Evolutionary conservation across 179 eudicot genomes (phyloP), one percentile per base, ranked within the genome.

Genomic region (Vitellaria paradoxa): DNA sequence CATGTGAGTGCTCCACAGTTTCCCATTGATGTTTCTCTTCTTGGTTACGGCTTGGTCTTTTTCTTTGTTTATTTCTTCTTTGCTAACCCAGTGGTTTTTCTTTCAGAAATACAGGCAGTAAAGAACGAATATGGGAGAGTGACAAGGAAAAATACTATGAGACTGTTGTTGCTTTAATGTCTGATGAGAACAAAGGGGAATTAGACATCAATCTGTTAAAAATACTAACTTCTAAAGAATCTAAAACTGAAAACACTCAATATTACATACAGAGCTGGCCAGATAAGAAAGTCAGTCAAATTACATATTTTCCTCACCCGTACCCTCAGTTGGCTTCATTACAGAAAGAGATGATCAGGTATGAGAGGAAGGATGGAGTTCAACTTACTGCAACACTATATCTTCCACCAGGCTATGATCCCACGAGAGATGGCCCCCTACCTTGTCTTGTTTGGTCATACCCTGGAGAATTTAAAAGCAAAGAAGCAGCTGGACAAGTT

Each of bases 61-160:
- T 76, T 40, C 26, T 50, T 18, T 73, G 6, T 52, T 2, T 50
- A 52, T 70, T 69, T 7, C 21, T 20, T 50, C 73, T 15, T 66
- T 64, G 37, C 76, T 79, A 77, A 77, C 71, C 24, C 45, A 18
- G 37, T 75, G 56, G 37, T 75, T 15, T 12, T 57, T 68, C 62
- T 83, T 82, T 70, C 94, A 96, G 97, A 83, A 85, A 89, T 80
- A 87, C 96, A 76, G 98, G 97, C 62, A 81, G 79, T 76, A 96
- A 90, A 81, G 98, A 96, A 87, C 88, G 98, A 60, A 93, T 96
- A 86, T 96, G 99, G 99, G 89, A 96, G 89, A 96, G 99, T 75
- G 93, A 90, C 85, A 91, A 89, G 85, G 98, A 96, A 82, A 93
- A 96, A 77, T 96, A 93, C 78, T 93, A 85, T 56, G 98, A 96